Evolutionary conservation across 495 filamentous ascomycete genomes (phyloP), one percentile per base, ranked within the genome.

Genomic region (Aspergillus hancockii): DNA sequence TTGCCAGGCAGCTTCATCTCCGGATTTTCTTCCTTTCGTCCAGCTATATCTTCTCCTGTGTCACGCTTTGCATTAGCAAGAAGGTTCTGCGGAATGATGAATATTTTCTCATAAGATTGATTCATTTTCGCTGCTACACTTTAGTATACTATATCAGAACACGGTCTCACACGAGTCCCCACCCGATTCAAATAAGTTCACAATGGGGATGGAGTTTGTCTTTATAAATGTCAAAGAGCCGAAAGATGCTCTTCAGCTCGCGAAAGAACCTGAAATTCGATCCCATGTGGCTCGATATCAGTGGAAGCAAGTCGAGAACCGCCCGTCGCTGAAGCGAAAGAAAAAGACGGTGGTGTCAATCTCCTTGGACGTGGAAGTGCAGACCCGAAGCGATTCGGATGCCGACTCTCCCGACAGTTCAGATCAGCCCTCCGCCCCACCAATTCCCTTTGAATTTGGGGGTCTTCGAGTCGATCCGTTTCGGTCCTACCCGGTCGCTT

Each of bases 381-480:
- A 47, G 5, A 21, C 43, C 14, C 7, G 25, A n/a, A 45, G 53
- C 21, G 22, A 58, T 19, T 34, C 22, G 13, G 28, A 28, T 12
- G 18, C 30, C 12, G 21, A 13, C 10, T 30, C 31, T 8, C 22
- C 21, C 7, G 4, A 36, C 25, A 31, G 2, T 6, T 41, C 16
- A 18, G 16, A n/a, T 32, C 21, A 19, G 23, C 21, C 46, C 40
- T 14, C 43, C 38, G 8, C 18, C 28, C 7, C 31, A 18, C 46
- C 41, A 1, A 58, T 64, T 36, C 59, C 56, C 18, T 58, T 54
- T 45, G 59, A 63, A 41, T 55, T 74, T 1, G 73, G 75, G 28
- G 71, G 71, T n/a, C 67, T 71, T 25, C 67, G 75, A 38, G 70
- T 69, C 16, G 73, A 73, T 58, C 75, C 76, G 13, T 76, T 77